Conservation (phyloP, 441 rosid species). For the Populus trichocarpa region DNA sequence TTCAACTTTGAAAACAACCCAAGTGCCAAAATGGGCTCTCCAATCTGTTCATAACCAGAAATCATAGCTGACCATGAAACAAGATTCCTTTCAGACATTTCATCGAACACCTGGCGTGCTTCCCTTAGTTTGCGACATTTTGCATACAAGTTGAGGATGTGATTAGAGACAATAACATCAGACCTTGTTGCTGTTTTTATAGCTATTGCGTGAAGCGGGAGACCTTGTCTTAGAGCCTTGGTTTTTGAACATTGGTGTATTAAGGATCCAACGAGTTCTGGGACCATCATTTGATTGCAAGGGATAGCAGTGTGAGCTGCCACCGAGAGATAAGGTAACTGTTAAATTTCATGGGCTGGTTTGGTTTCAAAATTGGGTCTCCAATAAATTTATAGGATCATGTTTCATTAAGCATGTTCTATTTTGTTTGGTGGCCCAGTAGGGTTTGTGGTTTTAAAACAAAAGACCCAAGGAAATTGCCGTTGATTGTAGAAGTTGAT, state of each 20-base stretch:
- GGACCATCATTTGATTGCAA: slow-evolving; percentile 11
- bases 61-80: slow-evolving; percentile 70
- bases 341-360: neutral
- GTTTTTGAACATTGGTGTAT: slow-evolving; percentile 46
- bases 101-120: slow-evolving; percentile 52
- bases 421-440: neutral
- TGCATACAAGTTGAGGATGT: slow-evolving; percentile 49
- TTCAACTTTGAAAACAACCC: slow-evolving; percentile 37
- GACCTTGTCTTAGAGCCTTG: slow-evolving; percentile 38
- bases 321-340: neutral
- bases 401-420: neutral
- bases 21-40: slow-evolving; percentile 36
- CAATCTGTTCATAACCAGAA: slow-evolving; percentile 54
- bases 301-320: neutral
- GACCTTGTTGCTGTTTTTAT: slow-evolving; percentile 36
- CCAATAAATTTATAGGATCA: neutral
- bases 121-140: slow-evolving; percentile 36
- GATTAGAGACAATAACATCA: slow-evolving; percentile 43
- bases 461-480: neutral
- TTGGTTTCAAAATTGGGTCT: neutral
- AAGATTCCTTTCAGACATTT: slow-evolving; percentile 48
- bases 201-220: slow-evolving; percentile 44
- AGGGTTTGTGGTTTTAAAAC: neutral
- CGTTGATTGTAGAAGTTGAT: neutral
- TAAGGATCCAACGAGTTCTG: slow-evolving; percentile 31